phyloP scores from a whole-genome alignment of 2,329 filamentous ascomycete genomes.

The Coleophoma crateriformis region DNA sequence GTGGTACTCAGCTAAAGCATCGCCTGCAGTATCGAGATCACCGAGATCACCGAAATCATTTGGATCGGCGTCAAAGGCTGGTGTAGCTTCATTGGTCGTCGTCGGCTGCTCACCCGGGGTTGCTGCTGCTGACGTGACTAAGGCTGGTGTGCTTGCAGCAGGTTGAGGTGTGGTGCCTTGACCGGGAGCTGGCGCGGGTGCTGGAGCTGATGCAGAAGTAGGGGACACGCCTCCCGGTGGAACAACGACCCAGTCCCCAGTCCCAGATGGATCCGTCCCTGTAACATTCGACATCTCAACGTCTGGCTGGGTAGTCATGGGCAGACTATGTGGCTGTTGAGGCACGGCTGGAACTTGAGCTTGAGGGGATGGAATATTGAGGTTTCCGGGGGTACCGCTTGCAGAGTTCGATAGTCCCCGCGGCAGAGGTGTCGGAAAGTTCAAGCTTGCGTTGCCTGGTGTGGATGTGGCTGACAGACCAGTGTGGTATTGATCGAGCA shows the following conservation, averaged over 20 bases:
- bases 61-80: slow-evolving; percentile 31
- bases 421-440: slow-evolving; percentile 55
- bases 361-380: slow-evolving; percentile 38
- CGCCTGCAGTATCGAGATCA: slow-evolving; percentile 65
- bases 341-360: slow-evolving; percentile 21
- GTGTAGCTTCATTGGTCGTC: slow-evolving; percentile 7
- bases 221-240: slow-evolving; percentile 51
- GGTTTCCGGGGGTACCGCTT: slow-evolving; percentile 49
- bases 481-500: slow-evolving; percentile 65
- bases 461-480: slow-evolving; percentile 56
- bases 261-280: slow-evolving; percentile 32
- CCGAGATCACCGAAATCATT: slow-evolving; percentile 60
- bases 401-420: slow-evolving; percentile 53
- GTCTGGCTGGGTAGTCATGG: slow-evolving; percentile 6
- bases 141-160: slow-evolving; percentile 1
- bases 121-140: slow-evolving; percentile 3
- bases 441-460: slow-evolving; percentile 35
- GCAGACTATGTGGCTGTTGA: slow-evolving; percentile 11
- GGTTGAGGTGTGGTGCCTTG: slow-evolving; percentile 6
- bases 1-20: slow-evolving; percentile 62
- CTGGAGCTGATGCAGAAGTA: slow-evolving; percentile 8
- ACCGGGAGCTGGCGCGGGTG: slow-evolving; percentile 5
- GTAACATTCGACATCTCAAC: slow-evolving; percentile 5
- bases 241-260: slow-evolving; percentile 72
- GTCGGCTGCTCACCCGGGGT: slow-evolving; percentile 8